Percentiles rank a stretch among this genome's conserved stretches.
These are phyloP conservation scores for Cubamyces lactineus DNA, from an alignment of 768 basidiomycete species.

Conservation along the genomic window DNA sequence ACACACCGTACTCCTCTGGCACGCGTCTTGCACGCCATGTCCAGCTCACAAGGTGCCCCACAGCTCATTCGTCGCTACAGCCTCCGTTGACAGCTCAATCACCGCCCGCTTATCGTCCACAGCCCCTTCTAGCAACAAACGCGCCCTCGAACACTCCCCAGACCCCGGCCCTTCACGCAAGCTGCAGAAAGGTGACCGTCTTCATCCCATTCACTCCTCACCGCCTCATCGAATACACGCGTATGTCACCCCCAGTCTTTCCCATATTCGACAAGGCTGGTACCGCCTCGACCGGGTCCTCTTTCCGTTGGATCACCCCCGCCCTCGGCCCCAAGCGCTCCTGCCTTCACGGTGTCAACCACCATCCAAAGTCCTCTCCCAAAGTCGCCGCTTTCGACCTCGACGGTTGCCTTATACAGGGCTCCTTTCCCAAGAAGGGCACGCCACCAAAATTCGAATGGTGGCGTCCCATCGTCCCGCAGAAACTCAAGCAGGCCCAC, in stretches of 20 bases:
- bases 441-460: constrained; percentile 63
- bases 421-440: constrained; percentile 46
- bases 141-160: constrained; percentile 2
- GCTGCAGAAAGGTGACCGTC: constrained; percentile 25
- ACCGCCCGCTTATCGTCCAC: constrained; percentile 1
- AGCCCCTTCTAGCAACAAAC: constrained; percentile 3
- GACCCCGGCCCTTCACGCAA: constrained; percentile 15
- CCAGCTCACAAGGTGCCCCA: constrained; percentile 2
- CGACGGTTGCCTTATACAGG: constrained; percentile 80
- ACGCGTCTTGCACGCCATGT: constrained; percentile 2
- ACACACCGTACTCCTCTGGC: not conserved
- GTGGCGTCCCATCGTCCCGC: constrained; percentile 71
- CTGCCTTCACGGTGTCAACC: constrained; percentile 42
- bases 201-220: not conserved
- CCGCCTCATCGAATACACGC: not conserved
- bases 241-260: constrained; percentile 26
- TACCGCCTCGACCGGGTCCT: constrained; percentile 12
- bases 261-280: constrained; percentile 33
- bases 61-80: not conserved
- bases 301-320: constrained; percentile 38
- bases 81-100: not conserved
- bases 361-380: constrained; percentile 44
- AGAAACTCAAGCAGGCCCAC: constrained; percentile 61
- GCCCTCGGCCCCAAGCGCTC: constrained; percentile 36
- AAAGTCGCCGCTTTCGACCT: constrained; percentile 84